Percentiles rank a stretch among this genome's conserved stretches.
phyloP scores from a whole-genome alignment of 2,329 filamentous ascomycete species.

The Aureobasidium subglaciale region DNA sequence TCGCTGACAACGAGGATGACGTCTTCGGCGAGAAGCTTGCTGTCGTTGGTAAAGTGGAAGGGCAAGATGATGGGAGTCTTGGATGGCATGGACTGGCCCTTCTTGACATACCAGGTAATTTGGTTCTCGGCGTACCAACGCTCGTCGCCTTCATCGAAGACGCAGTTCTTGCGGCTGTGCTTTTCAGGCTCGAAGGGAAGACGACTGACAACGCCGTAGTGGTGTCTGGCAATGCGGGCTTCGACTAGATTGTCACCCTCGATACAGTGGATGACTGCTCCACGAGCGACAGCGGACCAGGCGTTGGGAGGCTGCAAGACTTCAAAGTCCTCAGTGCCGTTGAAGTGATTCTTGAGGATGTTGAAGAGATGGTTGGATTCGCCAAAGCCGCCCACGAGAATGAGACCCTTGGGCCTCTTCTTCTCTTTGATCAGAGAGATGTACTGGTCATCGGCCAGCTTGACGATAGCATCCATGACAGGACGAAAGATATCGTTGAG shows the following conservation, averaged over 20 bases:
- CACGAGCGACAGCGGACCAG: conserved; percentile 71
- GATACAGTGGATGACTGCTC: conserved; percentile 68
- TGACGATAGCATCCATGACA: conserved; percentile 51
- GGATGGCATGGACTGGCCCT: neutral
- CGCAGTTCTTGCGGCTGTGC: conserved; percentile 65
- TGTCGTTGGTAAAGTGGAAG: neutral
- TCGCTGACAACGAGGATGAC: conserved; percentile 5
- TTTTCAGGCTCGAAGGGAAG: conserved; percentile 60
- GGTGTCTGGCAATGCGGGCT: conserved; percentile 10
- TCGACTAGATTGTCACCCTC: conserved; percentile 51
- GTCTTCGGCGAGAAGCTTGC: neutral
- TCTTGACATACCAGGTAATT: conserved; percentile 75
- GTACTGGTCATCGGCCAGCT: conserved; percentile 39
- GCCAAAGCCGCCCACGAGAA: conserved; percentile 74
- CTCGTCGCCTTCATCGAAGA: conserved; percentile 76
- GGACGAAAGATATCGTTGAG: conserved; percentile 56
- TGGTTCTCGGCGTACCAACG: conserved; percentile 76
- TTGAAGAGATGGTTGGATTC: too few relatives aligned
- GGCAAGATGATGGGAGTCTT: neutral
- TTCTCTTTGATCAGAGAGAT: conserved; percentile 33
- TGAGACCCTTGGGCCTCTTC: conserved; percentile 54
- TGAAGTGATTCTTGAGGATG: conserved; percentile 67
- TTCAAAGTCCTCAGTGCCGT: conserved; percentile 46
- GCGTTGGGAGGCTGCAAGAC: conserved; percentile 70
- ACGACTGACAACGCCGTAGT: conserved; percentile 6